These are phyloP conservation scores for Lasiosphaeris hirsuta DNA, from an alignment of 495 filamentous ascomycete species.

Conservation along the genomic window DNA sequence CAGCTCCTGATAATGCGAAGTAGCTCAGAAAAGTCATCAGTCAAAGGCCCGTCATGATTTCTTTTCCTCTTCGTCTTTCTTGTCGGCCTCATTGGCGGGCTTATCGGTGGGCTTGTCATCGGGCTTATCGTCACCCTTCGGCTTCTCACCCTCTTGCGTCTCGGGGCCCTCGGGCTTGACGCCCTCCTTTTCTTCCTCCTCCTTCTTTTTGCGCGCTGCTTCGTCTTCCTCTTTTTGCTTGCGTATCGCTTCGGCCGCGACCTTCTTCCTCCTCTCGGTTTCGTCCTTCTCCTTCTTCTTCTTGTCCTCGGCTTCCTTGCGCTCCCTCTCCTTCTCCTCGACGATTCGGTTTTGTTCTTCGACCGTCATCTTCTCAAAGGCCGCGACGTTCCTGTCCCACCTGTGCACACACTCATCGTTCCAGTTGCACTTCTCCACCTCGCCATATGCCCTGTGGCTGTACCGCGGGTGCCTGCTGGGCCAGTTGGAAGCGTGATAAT, in stretches of 20 bases:
- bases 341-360: slow-evolving; percentile 50
- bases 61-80: slow-evolving; percentile 1
- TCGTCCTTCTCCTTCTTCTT: slow-evolving; percentile 24
- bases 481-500: slow-evolving; percentile 64
- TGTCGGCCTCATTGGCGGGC: slow-evolving; percentile 11
- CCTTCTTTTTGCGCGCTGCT: slow-evolving; percentile 21
- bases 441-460: slow-evolving; percentile 57
- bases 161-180: not conserved
- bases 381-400: slow-evolving; percentile 55
- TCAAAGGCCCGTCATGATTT: slow-evolving; percentile 10
- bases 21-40: not conserved
- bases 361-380: slow-evolving; percentile 42
- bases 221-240: slow-evolving; percentile 23
- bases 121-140: slow-evolving; percentile 7
- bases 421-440: slow-evolving; percentile 65
- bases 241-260: slow-evolving; percentile 19
- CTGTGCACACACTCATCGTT: slow-evolving; percentile 53
- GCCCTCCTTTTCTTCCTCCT: slow-evolving; percentile 3
- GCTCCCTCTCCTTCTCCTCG: slow-evolving; percentile 34
- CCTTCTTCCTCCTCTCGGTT: slow-evolving; percentile 28
- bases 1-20: slow-evolving; percentile 15
- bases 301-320: slow-evolving; percentile 24
- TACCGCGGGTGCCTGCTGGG: slow-evolving; percentile 56
- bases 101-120: slow-evolving; percentile 15
- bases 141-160: slow-evolving; percentile 3